Evolutionary conservation across 2,329 filamentous ascomycete genomes (phyloP), one percentile per base, ranked within the genome.

Genomic region (Bipolaris gigantea): DNA sequence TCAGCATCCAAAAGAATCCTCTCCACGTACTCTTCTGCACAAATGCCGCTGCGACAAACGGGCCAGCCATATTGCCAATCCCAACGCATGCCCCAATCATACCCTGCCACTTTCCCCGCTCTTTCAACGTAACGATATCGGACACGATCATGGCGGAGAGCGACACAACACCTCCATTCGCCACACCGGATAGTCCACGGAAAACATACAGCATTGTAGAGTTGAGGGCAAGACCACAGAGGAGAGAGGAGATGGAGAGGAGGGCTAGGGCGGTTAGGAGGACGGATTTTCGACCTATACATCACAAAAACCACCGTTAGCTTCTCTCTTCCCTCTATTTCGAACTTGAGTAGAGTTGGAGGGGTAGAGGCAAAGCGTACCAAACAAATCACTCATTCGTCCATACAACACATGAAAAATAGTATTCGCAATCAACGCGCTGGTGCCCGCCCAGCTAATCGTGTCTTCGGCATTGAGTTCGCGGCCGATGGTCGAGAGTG

Each of bases 361-460:
- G 7, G 2, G 7, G 23, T 8, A 25, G 9, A 25, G 9, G 23
- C 25, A 25, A 25, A 25, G 9, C 42, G 36, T 51, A 55, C 84
- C 83, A 46, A 86, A 80, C 1, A 86, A 81, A 67, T 87, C 84
- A 0, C 83, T 85, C 3, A 86, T 62, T 2, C 84, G 79, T 18
- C 85, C 85, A 65, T 87, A 87, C 0, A 88, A 76, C 55, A 87
- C 83, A 59, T 85, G 85, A 59, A 87, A 88, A 32, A 83, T 81
- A 0, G 85, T 87, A 54, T 82, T 83, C 27, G 81, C 81, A 41
- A 85, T 80, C 40, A 85, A 68, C 3, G 78, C 77, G 8, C 80
- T 78, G 0, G 80, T 83, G 6, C 80, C 81, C 1, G 80, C 80
- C 82, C 81, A 84, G 1, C 80, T 77, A 42, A 86, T 85, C 2